A percentile compares a stretch with the other conserved stretches of the same genome.
These are phyloP conservation scores for Eragrostis tef DNA, from an alignment of 202 grass and related monocot species.

Conservation along the genomic window DNA sequence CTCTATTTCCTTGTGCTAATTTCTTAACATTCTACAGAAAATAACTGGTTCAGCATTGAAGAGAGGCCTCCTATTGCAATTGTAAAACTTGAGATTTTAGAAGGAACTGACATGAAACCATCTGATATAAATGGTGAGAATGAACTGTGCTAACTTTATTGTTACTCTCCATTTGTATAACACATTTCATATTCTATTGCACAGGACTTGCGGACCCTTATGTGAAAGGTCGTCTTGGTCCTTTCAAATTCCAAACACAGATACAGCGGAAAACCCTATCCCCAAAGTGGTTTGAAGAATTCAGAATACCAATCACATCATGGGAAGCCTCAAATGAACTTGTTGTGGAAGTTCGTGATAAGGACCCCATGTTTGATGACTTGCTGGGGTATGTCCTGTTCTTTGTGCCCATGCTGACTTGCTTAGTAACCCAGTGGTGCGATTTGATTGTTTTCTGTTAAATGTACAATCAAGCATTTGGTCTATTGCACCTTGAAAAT, in stretches of 20 bases:
- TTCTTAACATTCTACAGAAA: slow-evolving; percentile 52
- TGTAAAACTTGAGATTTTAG: slow-evolving; percentile 85
- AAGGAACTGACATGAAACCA: slow-evolving; percentile 94
- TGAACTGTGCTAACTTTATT: slow-evolving; percentile 5
- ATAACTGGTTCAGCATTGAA: slow-evolving; percentile 80
- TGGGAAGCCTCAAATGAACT: slow-evolving; percentile 84
- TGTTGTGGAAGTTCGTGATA: slow-evolving; percentile 76
- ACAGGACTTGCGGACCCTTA: slow-evolving; percentile 91
- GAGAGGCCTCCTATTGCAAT: slow-evolving; percentile 82
- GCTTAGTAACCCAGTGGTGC: neutral
- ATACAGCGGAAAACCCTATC: slow-evolving; percentile 79
- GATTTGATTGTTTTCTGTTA: slow-evolving; percentile 7
- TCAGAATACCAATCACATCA: slow-evolving; percentile 86
- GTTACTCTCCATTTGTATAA: slow-evolving; percentile 39
- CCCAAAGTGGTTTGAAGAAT: slow-evolving; percentile 94
- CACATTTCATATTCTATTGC: slow-evolving; percentile 26
- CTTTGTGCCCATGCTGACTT: slow-evolving; percentile 25
- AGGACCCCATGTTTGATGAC: slow-evolving; percentile 93
- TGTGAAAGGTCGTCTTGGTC: slow-evolving; percentile 75
- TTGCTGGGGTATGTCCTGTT: slow-evolving; percentile 72
- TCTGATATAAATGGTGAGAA: slow-evolving; percentile 89
- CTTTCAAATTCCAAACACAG: slow-evolving; percentile 83
- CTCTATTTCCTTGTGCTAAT: slow-evolving; percentile 24
- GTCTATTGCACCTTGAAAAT: slow-evolving; percentile 4
- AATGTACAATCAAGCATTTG: slow-evolving; percentile 26